A percentile compares a stretch with the other conserved stretches of the same genome.
phyloP scores from a whole-genome alignment of 192 early-diverging fungal species.

The Dispira simplex region DNA sequence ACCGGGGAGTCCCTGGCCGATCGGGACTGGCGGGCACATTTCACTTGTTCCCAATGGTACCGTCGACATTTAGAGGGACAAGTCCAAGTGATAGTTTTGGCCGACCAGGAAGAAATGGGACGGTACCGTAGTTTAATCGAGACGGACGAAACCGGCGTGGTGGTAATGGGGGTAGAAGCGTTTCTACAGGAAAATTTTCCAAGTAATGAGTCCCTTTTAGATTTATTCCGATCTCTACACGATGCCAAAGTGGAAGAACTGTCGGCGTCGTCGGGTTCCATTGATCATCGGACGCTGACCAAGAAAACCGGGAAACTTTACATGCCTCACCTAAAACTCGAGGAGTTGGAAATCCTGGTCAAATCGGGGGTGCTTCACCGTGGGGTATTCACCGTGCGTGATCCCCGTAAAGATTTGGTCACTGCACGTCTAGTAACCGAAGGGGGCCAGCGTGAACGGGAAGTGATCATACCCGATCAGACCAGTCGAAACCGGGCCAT shows the following conservation, averaged over 20 bases:
- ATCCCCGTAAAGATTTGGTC: not conserved
- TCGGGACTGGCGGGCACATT: slow-evolving; percentile 39
- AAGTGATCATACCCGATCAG: not conserved
- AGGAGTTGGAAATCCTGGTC: too few relatives aligned
- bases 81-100: slow-evolving; percentile 28
- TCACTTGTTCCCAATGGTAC: slow-evolving; percentile 40
- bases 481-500: not conserved
- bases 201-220: not conserved
- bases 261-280: not conserved
- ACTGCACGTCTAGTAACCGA: not conserved
- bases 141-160: slow-evolving; percentile 10
- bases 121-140: slow-evolving; percentile 15
- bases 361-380: too few relatives aligned
- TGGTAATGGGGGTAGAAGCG: slow-evolving; percentile 12
- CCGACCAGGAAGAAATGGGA: slow-evolving; percentile 13
- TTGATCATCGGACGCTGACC: slow-evolving; percentile 16
- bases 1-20: slow-evolving; percentile 21
- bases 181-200: not conserved
- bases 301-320: slow-evolving; percentile 6
- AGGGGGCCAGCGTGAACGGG: not conserved
- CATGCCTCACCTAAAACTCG: not conserved
- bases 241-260: not conserved
- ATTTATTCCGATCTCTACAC: not conserved
- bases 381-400: too few relatives aligned
- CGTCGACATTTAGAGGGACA: slow-evolving; percentile 24